Evolutionary conservation across 176 grass and related monocot species (phyloP), one percentile per base, ranked within the genome.

Genomic region (Ananas comosus): DNA sequence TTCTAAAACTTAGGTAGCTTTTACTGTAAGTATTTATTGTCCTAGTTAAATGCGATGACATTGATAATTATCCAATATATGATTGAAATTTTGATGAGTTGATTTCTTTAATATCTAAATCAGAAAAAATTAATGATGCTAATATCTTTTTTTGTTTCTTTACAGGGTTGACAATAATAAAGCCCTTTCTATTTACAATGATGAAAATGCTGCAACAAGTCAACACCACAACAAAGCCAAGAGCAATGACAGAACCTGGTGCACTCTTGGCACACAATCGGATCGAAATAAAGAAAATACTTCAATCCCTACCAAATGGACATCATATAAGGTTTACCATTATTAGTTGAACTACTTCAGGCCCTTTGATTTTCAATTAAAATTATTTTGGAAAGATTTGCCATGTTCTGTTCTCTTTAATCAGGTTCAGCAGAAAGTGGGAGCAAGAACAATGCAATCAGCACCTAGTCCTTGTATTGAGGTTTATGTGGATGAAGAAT

Each of bases 221-320:
- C 76, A 78, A 54, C 64, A 68, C 70, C 64, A 48, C 75, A 65
- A 68, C 11, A 85, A 13, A 76, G 52, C 66, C 49, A 79, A 63
- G 49, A 86, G 59, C 23, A 81, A 80, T 64, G 86, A 67, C 21
- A 76, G 29, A 17, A 50, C 75, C 66, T 99, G 94, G 89, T 59
- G 68, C 64, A 85, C 77, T 70, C 88, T 99, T 54, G 89, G 84
- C 73, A 76, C 84, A 73, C 94, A 83, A 81, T 75, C 74, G 52
- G 86, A 83, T 42, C 68, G 94, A 68, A 99, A 93, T 76, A 99
- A 99, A 75, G 90, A 99, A 76, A 99, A 99, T 70, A 83, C 67
- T 48, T 79, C 81, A 63, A 77, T 88, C 58, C 89, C 89, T 58
- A 5, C 80, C 59, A 99, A 75, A 91, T 99, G 94, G 94, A 77